phyloP scores from a whole-genome alignment of 108 stramenopile genomes.

The Nitzschia sp. region DNA sequence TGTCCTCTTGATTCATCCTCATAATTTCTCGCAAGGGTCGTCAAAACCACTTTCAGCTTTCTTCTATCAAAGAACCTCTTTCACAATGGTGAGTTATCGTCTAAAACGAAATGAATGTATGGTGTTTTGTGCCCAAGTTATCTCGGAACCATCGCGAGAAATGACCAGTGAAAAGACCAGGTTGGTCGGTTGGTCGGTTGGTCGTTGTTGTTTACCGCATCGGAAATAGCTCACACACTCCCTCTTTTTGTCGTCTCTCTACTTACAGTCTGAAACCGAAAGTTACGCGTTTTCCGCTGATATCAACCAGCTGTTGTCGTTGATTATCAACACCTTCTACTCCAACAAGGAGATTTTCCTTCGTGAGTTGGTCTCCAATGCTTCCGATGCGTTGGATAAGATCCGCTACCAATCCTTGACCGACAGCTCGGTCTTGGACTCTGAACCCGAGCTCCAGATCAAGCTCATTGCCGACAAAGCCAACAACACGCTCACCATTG shows the following conservation, averaged over 20 bases:
- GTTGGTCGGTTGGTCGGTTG: no score
- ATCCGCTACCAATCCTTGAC: conserved; percentile 98
- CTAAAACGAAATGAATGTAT: no score
- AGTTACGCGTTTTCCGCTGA: conserved; percentile 99
- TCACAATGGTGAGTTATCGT: no score
- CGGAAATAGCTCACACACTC: no score
- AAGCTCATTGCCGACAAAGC: conserved; percentile 99
- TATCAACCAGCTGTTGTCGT: conserved; percentile 99
- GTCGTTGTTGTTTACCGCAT: no score
- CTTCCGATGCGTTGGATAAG: conserved; percentile 98
- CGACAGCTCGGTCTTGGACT: conserved; percentile 92
- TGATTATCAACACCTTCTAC: conserved; percentile 99
- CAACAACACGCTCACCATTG: conserved; percentile 99
- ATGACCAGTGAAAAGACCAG: no score
- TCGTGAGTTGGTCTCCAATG: conserved; percentile 99
- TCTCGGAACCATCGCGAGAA: no score
- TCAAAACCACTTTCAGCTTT: no score
- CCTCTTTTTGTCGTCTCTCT: neutral
- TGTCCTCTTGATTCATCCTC: no score
- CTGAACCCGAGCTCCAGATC: conserved; percentile 96
- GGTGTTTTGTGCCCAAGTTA: no score
- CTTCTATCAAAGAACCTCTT: no score
- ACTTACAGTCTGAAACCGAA: conserved; percentile 78
- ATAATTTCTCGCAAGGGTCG: no score
- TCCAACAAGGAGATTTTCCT: conserved; percentile 99